Percentiles rank a stretch among this genome's conserved stretches.
Evolutionary conservation across 2,329 filamentous ascomycete genomes (phyloP).

Genomic region (Coniella lustricola): DNA sequence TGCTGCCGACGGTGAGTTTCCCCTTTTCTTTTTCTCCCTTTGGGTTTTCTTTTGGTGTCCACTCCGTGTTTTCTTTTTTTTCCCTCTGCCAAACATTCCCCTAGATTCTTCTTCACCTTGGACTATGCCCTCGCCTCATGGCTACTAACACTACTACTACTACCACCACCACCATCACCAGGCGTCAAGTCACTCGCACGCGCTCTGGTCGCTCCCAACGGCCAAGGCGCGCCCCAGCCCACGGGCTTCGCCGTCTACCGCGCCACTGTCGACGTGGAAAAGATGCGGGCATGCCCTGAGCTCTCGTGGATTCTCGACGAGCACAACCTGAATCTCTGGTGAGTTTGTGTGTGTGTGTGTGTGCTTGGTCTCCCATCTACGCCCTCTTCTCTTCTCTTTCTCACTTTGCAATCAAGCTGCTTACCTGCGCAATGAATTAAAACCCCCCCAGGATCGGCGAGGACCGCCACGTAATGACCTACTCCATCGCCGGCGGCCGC

Average conservation of each 20-base stretch:
- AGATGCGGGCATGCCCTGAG: conserved; percentile 29
- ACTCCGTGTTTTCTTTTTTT: background rate
- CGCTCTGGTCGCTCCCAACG: conserved; percentile 13
- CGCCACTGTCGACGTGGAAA: conserved; percentile 30
- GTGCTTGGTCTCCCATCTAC: no score
- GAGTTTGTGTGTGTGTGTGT: no score
- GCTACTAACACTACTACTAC: no score
- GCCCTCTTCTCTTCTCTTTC: no score
- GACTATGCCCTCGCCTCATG: no score
- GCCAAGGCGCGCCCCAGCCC: conserved; percentile 13
- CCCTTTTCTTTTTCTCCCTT: background rate
- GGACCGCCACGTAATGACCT: conserved; percentile 38
- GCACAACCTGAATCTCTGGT: conserved; percentile 34
- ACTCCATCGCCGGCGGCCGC: conserved; percentile 33
- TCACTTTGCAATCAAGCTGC: background rate
- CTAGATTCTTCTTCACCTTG: no score
- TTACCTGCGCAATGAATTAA: background rate
- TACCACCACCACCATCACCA: no score
- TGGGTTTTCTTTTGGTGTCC: no score
- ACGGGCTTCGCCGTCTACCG: conserved; percentile 36
- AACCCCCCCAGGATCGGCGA: conserved; percentile 29
- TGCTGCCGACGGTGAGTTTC: conserved; percentile 28
- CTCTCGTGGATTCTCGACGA: conserved; percentile 32
- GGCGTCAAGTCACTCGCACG: conserved; percentile 26
- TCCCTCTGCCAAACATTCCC: no score